Conservation (phyloP, 257 asterid species). For the Lantana camara region DNA sequence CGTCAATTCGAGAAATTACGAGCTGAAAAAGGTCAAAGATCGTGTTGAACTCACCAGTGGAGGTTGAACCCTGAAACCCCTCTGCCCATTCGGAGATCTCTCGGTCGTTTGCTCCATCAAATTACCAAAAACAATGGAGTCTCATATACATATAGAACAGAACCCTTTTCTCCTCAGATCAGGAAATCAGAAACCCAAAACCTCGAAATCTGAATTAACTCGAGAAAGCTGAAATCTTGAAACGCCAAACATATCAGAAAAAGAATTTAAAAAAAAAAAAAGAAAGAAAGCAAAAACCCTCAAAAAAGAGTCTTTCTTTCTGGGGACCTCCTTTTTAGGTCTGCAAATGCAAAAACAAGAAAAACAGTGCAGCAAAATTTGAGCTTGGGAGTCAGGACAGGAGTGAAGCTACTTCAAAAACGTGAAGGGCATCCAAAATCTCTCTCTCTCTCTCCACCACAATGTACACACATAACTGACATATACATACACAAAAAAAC, state of each 20-base stretch:
- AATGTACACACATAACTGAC: slow-evolving; percentile 35
- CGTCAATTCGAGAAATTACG: slow-evolving; percentile 15
- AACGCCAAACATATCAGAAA: slow-evolving; percentile 29
- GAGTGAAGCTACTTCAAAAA: slow-evolving; percentile 31
- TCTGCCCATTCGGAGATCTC: slow-evolving; percentile 73
- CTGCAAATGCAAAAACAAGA: slow-evolving; percentile 57
- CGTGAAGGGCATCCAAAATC: slow-evolving; percentile 44
- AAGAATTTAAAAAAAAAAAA: too few relatives aligned
- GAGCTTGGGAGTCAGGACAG: slow-evolving; percentile 50
- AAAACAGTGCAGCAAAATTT: slow-evolving; percentile 38
- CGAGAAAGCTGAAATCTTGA: slow-evolving; percentile 22
- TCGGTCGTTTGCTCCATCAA: slow-evolving; percentile 67
- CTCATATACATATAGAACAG: slow-evolving; percentile 35
- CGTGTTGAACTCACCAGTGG: slow-evolving; percentile 66
- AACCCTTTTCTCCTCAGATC: slow-evolving; percentile 46
- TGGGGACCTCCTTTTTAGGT: slow-evolving; percentile 24
- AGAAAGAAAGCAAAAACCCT: slow-evolving; percentile 40
- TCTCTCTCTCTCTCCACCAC: slow-evolving; percentile 27
- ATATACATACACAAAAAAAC: slow-evolving; percentile 31
- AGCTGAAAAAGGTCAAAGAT: slow-evolving; percentile 25
- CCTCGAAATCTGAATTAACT: slow-evolving; percentile 44
- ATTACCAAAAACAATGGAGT: slow-evolving; percentile 40
- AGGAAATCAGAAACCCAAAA: slow-evolving; percentile 37
- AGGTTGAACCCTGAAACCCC: slow-evolving; percentile 88
- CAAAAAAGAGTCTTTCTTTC: slow-evolving; percentile 38